phyloP scores from a whole-genome alignment of 1,284 basidiomycete genomes.

The Ceratobasidium papillatum region DNA sequence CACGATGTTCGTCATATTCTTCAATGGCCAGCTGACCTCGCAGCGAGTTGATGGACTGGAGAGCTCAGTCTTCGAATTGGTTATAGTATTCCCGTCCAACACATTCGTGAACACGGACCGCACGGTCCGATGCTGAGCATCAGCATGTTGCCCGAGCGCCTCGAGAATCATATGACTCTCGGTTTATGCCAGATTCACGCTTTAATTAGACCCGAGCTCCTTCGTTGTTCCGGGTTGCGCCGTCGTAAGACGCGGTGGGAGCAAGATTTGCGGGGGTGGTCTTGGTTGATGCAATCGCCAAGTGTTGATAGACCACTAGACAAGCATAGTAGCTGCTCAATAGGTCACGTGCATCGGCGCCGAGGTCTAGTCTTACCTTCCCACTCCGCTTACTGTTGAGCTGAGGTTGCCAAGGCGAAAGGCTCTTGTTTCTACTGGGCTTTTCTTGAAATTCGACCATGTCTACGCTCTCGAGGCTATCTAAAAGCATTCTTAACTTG shows the following conservation, averaged over 20 bases:
- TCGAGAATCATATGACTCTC: constrained; percentile 10
- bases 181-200: not conserved
- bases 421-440: not conserved
- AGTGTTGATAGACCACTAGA: not conserved
- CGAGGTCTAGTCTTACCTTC: not conserved
- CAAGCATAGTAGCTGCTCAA: not conserved
- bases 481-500: not conserved
- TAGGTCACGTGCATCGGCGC: constrained; percentile 14
- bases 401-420: not conserved
- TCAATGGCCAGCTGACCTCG: constrained; percentile 6
- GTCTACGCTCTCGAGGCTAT: not conserved
- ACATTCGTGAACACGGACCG: not conserved
- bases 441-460: not conserved
- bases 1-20: not conserved
- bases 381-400: not conserved
- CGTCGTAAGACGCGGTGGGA: not conserved
- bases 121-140: not conserved
- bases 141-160: not conserved
- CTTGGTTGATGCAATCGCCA: not conserved
- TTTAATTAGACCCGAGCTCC: not conserved
- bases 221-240: not conserved
- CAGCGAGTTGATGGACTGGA: not conserved
- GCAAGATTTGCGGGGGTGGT: not conserved
- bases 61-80: constrained; percentile 7
- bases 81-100: constrained; percentile 22